Evolutionary conservation across 176 grass and related monocot genomes (phyloP).

Genomic region (Chloris gayana): DNA sequence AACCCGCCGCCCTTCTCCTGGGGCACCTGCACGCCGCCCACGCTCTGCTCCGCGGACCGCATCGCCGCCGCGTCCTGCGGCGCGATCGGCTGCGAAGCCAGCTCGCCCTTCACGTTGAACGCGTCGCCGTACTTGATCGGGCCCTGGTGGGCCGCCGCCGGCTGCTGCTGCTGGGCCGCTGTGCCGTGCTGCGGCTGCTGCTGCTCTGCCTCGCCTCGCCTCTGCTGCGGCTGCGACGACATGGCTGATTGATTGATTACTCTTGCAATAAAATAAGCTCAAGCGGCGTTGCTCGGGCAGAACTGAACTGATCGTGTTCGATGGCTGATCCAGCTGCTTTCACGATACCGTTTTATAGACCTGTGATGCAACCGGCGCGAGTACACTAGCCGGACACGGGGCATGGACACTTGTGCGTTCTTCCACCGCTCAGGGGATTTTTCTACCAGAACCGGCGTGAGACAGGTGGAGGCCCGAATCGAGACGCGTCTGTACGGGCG

Average conservation of each 20-base stretch:
- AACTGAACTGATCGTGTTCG: too few species aligned
- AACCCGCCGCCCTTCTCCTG: slow-evolving; percentile 41
- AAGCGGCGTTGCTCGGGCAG: too few species aligned
- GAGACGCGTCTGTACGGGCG: slow-evolving; percentile 3
- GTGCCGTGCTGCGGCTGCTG: not conserved
- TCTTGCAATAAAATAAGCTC: too few species aligned
- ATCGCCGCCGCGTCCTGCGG: slow-evolving; percentile 63
- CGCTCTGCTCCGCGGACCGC: slow-evolving; percentile 53
- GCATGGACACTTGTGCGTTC: not conserved
- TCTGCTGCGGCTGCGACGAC: slow-evolving; percentile 19
- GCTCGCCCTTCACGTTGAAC: slow-evolving; percentile 54
- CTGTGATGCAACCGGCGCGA: not conserved
- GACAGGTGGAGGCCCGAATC: not conserved
- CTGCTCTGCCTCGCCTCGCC: not conserved
- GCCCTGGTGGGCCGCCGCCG: not conserved
- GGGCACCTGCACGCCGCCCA: slow-evolving; percentile 43
- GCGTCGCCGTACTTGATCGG: slow-evolving; percentile 66
- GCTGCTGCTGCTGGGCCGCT: not conserved
- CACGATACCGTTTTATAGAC: not conserved
- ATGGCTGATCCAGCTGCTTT: not conserved
- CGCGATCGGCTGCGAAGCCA: slow-evolving; percentile 50
- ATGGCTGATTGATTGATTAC: not conserved
- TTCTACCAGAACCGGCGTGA: not conserved
- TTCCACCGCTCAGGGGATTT: not conserved
- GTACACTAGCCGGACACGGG: not conserved